Conservation (phyloP, 805 yeast species). For the Barnettozyma vustinii region DNA sequence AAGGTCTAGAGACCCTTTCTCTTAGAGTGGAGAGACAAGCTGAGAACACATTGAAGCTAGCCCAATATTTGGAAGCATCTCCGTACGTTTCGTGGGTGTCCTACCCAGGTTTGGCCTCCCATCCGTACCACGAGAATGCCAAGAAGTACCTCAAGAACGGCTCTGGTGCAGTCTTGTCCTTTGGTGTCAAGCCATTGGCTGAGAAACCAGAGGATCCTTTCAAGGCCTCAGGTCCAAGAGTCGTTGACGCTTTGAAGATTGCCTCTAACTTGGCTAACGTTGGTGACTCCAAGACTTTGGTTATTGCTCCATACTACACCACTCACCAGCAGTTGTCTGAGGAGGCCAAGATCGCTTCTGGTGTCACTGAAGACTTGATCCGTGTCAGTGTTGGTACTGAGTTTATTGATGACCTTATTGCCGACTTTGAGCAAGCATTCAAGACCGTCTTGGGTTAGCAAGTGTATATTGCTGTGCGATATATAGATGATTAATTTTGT, state of each 20-base stretch:
- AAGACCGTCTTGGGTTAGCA: conserved; percentile 42
- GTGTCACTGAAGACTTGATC: conserved; percentile 84
- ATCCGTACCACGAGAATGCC: conserved; percentile 73
- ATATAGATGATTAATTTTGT: background rate
- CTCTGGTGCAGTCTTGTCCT: conserved; percentile 83
- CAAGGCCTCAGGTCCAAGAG: conserved; percentile 72
- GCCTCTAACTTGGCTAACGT: conserved; percentile 95
- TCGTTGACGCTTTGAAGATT: conserved; percentile 77
- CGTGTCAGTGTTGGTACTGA: conserved; percentile 92
- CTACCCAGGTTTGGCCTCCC: conserved; percentile 82
- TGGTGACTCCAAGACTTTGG: conserved; percentile 93
- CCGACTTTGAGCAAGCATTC: conserved; percentile 84
- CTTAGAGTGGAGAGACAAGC: conserved; percentile 92
- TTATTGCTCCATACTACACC: conserved; percentile 93
- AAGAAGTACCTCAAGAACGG: conserved; percentile 77
- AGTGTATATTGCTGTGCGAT: background rate
- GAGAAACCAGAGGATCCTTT: conserved; percentile 54
- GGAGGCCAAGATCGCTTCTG: conserved; percentile 74
- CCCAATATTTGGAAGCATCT: conserved; percentile 65
- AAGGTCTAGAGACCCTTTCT: conserved; percentile 92
- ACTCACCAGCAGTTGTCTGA: conserved; percentile 89
- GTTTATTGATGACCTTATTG: conserved; percentile 84
- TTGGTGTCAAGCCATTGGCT: conserved; percentile 73
- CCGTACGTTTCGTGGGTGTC: conserved; percentile 84
- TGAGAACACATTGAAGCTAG: conserved; percentile 73